phyloP scores from a whole-genome alignment of 2,329 filamentous ascomycete species.

The Celoporthe dispersa region DNA sequence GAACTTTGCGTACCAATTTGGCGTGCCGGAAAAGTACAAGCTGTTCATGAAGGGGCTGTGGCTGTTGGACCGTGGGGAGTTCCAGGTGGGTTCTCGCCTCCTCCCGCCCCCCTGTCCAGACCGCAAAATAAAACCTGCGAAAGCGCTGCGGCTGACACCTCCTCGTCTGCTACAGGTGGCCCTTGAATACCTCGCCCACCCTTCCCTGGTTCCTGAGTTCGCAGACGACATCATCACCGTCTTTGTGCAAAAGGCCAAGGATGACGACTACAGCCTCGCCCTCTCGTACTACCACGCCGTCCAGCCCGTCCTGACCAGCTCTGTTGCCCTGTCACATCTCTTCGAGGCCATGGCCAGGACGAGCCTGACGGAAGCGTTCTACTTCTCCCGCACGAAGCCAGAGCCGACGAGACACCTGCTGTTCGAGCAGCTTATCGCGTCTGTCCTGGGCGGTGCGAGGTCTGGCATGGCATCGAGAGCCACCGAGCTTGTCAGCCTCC shows the following conservation, averaged over 20 bases:
- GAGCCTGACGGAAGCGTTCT: conserved; percentile 73
- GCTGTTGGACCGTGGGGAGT: conserved; percentile 75
- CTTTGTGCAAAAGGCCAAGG: conserved; percentile 65
- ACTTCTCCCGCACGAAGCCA: conserved; percentile 70
- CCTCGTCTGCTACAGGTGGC: conserved; percentile 54
- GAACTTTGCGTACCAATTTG: conserved; percentile 63
- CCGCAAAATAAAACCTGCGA: not conserved
- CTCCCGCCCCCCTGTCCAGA: not conserved
- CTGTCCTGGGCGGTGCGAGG: conserved; percentile 53
- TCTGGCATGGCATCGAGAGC: conserved; percentile 58
- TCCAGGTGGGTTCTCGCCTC: conserved; percentile 53
- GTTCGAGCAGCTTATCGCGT: conserved; percentile 67
- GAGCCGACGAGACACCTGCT: conserved; percentile 65
- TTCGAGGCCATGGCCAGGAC: conserved; percentile 71
- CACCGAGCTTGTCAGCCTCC: conserved; percentile 72
- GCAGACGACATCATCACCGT: conserved; percentile 78
- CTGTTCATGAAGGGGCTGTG: conserved; percentile 83
- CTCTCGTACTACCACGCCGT: conserved; percentile 80
- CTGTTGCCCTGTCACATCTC: conserved; percentile 65
- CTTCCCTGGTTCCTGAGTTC: conserved; percentile 79
- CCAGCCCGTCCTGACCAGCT: conserved; percentile 70
- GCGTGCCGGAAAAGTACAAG: conserved; percentile 76
- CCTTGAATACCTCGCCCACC: conserved; percentile 77
- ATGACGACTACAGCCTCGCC: conserved; percentile 65
- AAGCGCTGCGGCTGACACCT: not conserved